Percentiles rank a stretch among this genome's conserved stretches.
Conservation (phyloP, 352 stramenopile species). For the Blastocystis sp. region DNA sequence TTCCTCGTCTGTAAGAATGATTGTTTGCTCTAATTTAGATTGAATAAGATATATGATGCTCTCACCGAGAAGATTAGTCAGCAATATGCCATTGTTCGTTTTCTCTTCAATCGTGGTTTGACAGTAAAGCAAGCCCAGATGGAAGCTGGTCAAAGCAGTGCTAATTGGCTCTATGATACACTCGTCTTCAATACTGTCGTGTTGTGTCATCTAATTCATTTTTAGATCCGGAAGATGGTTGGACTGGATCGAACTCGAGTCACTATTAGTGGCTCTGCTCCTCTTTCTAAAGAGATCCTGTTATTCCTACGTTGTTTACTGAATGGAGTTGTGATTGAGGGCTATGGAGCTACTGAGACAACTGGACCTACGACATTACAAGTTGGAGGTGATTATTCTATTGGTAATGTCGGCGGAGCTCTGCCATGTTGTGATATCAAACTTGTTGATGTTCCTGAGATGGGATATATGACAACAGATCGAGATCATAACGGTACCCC, state of each 20-base stretch:
- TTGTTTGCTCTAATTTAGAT: not conserved
- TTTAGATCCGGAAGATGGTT: slow-evolving; percentile 43
- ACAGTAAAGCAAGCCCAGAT: slow-evolving; percentile 70
- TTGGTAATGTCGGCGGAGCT: slow-evolving; percentile 83
- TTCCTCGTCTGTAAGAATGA: slow-evolving; percentile 86
- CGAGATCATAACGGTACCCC: slow-evolving; percentile 70
- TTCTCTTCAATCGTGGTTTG: slow-evolving; percentile 72
- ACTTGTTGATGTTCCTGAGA: slow-evolving; percentile 87
- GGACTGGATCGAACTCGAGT: slow-evolving; percentile 70
- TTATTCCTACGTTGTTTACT: slow-evolving; percentile 86
- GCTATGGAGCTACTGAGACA: slow-evolving; percentile 89
- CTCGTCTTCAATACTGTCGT: slow-evolving; percentile 89
- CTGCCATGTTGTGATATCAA: slow-evolving; percentile 78
- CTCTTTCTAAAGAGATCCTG: slow-evolving; percentile 84
- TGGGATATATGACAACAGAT: slow-evolving; percentile 84
- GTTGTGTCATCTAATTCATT: not conserved
- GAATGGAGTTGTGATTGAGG: slow-evolving; percentile 79
- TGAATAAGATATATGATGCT: slow-evolving; percentile 62
- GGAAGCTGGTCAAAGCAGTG: slow-evolving; percentile 64
- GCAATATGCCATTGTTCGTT: slow-evolving; percentile 70
- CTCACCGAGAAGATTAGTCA: slow-evolving; percentile 63
- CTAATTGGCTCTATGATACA: slow-evolving; percentile 81
- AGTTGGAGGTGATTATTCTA: slow-evolving; percentile 71
- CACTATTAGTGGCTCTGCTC: slow-evolving; percentile 84
- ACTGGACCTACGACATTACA: slow-evolving; percentile 74